Conservation (phyloP, 2,329 filamentous ascomycete genomes). For the Cadophora gregata region DNA sequence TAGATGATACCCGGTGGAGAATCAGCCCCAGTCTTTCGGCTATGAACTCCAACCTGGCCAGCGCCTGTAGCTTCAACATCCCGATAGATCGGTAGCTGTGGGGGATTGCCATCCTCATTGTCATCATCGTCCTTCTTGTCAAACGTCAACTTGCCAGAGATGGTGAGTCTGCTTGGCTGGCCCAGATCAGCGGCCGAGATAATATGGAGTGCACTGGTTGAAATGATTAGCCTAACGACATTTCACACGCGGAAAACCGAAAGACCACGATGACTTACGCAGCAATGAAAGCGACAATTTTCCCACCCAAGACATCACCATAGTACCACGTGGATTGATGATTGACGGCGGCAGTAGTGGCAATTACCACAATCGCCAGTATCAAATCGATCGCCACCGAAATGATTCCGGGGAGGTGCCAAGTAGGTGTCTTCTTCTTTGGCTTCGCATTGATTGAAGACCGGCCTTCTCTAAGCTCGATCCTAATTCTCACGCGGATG, state of each 20-base stretch:
- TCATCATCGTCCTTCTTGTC: slow-evolving; percentile 3
- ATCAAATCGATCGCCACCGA: neutral
- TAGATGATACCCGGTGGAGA: slow-evolving; percentile 9
- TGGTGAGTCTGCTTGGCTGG: slow-evolving; percentile 1
- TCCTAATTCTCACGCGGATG: neutral
- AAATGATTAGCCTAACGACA: neutral
- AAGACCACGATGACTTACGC: neutral
- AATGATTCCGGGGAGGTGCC: neutral
- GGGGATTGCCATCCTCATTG: neutral
- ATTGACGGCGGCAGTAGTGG: neutral
- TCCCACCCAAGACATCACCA: neutral
- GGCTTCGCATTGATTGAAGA: slow-evolving; percentile 4
- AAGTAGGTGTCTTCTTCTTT: neutral
- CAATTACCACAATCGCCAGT: neutral
- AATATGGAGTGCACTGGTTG: neutral
- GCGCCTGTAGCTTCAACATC: slow-evolving; percentile 4
- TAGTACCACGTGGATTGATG: neutral
- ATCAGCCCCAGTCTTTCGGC: slow-evolving; percentile 5
- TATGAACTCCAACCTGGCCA: neutral
- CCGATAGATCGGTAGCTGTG: neutral
- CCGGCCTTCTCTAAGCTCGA: neutral
- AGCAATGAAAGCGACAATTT: slow-evolving; percentile 9
- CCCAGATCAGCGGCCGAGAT: slow-evolving; percentile 5
- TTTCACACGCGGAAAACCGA: too few species aligned
- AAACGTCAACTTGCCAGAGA: neutral